phyloP scores from a whole-genome alignment of 306 rosid genomes.

The Oxytropis ochrocephala region DNA sequence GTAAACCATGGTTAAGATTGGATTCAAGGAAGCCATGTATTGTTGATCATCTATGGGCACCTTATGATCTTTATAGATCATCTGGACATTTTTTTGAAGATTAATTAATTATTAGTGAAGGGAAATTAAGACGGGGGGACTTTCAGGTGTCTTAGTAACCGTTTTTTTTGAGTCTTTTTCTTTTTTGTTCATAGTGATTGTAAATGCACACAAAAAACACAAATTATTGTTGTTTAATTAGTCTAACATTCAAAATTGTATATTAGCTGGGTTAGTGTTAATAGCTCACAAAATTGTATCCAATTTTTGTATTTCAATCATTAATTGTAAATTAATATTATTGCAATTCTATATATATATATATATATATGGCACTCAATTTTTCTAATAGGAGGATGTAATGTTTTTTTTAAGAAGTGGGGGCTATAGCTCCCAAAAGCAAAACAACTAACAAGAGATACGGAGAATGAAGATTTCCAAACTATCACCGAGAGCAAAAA shows the following conservation, averaged over 20 bases:
- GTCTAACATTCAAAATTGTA: background rate
- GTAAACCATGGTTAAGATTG: constrained; percentile 67
- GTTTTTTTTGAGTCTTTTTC: background rate
- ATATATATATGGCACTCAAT: background rate
- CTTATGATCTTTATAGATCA: constrained; percentile 57
- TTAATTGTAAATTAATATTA: constrained; percentile 10
- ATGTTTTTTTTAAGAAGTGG: too few relatives aligned
- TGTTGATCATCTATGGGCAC: constrained; percentile 56
- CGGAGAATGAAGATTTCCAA: too few relatives aligned
- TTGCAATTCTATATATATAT: background rate
- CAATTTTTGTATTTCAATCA: background rate
- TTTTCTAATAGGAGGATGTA: background rate
- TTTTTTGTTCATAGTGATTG: background rate
- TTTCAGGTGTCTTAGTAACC: background rate
- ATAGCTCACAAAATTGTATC: background rate
- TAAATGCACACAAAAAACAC: background rate
- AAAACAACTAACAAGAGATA: too few relatives aligned
- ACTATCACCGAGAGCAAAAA: too few relatives aligned
- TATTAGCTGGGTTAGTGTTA: background rate
- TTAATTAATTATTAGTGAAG: background rate
- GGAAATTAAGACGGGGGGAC: too few relatives aligned
- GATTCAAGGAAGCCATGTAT: constrained; percentile 62
- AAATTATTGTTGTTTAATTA: background rate
- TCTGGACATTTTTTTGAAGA: constrained; percentile 51
- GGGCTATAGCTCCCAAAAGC: too few relatives aligned